Evolutionary conservation across 768 basidiomycete species (phyloP), one percentile per base, ranked within the genome.

Genomic region (Tricholoma terreum): DNA sequence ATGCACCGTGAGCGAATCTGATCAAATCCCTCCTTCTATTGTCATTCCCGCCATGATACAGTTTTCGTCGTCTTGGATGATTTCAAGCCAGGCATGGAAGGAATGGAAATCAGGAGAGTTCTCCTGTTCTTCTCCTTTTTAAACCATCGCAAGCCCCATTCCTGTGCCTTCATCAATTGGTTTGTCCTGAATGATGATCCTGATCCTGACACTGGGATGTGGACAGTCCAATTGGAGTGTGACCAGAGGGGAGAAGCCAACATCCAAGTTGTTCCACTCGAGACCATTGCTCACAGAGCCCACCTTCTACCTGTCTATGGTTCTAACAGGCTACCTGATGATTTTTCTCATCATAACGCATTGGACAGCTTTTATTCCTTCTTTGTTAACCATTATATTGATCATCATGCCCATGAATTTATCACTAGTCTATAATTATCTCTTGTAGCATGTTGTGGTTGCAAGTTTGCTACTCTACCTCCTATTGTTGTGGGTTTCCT

Each of bases 1-100:
- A 27, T 27, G 17, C 24, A 6, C 24, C 59, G 54, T 5, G 66
- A 75, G 45, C 57, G 51, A 0, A 71, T 75, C 30, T 65, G 64
- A 6, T 66, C 63, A 6, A 65, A 61, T 40, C 71, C 69, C 1
- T 51, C 31, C 3, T 75, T 63, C 60, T 54, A 64, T 27, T 31
- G 61, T 46, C 45, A 63, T 17, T 51, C 52, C 4, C 58, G 69
- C 0, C 54, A 54, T 12, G 72, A 75, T 42, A 71, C 64, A 0
- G 69, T 68, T 0, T 68, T 74, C 50, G 64, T 73, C 34, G 12
- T 35, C 34, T 35, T 35, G 34, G 34, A 35, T 35, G 34, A 35
- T 35, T 35, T 7, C 34, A 35, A 35, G 34, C 34, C 34, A 35
- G 34, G 34, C 34, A 35, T 35, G 34, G 24, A 27, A 27, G 24